Conservation (phyloP, 2,329 filamentous ascomycete species). For the Dothistroma septosporum region DNA sequence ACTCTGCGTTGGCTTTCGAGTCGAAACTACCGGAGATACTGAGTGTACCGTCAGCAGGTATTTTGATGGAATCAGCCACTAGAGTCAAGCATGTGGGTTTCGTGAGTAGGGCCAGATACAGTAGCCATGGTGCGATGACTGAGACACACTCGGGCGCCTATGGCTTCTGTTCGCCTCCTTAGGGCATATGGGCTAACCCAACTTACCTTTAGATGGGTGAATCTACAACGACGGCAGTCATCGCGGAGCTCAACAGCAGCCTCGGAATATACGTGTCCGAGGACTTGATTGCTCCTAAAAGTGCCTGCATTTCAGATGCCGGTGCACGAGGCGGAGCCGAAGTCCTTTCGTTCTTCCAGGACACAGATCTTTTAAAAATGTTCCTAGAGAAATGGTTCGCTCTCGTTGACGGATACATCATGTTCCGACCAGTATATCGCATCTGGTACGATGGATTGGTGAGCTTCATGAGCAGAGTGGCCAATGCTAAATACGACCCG, state of each 20-base stretch:
- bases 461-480: conserved; percentile 11
- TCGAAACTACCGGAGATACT: conserved; percentile 11
- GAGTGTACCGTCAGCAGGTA: conserved; percentile 20
- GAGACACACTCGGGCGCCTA: too few species aligned
- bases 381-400: conserved; percentile 15
- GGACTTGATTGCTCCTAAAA: conserved; percentile 4
- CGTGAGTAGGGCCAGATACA: background rate
- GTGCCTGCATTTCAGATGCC: conserved; percentile 13
- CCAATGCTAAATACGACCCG: conserved; percentile 19
- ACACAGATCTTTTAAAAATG: conserved; percentile 7
- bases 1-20: conserved; percentile 6
- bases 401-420: conserved; percentile 5
- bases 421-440: conserved; percentile 19
- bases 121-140: too few species aligned
- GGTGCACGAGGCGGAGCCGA: conserved; percentile 13
- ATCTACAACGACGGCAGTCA: conserved; percentile 20
- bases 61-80: conserved; percentile 15
- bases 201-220: conserved; percentile 9
- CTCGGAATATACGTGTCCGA: conserved; percentile 18
- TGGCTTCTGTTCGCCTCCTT: too few species aligned
- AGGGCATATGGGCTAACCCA: too few species aligned
- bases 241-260: conserved; percentile 22
- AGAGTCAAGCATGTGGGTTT: conserved; percentile 14
- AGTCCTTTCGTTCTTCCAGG: conserved; percentile 14
- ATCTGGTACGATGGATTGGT: conserved; percentile 22